Conservation (phyloP, 1,284 basidiomycete genomes). For the Trichosporon ovoides region DNA sequence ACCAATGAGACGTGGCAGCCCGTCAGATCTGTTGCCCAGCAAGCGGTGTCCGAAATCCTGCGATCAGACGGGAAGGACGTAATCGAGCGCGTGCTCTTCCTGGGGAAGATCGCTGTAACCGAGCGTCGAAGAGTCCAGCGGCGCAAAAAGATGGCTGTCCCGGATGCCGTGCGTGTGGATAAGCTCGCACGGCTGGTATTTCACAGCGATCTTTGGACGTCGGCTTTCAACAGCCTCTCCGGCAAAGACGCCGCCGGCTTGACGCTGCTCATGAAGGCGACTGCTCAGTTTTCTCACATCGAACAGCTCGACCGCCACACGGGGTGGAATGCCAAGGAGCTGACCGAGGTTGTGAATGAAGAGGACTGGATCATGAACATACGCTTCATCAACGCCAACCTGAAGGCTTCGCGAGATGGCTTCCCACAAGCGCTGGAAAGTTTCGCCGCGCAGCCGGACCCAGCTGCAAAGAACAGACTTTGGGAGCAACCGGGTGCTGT, state of each 20-base stretch:
- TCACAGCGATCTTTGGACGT: constrained; percentile 63
- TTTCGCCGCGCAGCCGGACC: constrained; percentile 55
- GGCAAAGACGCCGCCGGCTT: constrained; percentile 59
- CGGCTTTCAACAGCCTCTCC: constrained; percentile 58
- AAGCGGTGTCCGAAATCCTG: constrained; percentile 45
- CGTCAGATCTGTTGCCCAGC: constrained; percentile 37
- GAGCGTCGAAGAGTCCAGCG: constrained; percentile 26
- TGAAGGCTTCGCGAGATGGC: constrained; percentile 57
- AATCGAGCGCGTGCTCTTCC: constrained; percentile 30
- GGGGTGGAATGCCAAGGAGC: constrained; percentile 41
- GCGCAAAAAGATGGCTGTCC: constrained; percentile 5
- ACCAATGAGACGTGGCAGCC: constrained; percentile 23
- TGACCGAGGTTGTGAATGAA: constrained; percentile 34
- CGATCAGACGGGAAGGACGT: constrained; percentile 40
- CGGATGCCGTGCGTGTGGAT: constrained; percentile 23
- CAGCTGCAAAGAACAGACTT: constrained; percentile 55
- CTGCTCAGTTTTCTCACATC: constrained; percentile 61
- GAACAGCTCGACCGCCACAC: constrained; percentile 54
- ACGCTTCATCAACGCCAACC: constrained; percentile 56
- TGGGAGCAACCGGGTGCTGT: constrained; percentile 53
- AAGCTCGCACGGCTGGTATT: constrained; percentile 39
- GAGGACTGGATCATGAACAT: constrained; percentile 41
- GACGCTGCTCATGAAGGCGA: constrained; percentile 56
- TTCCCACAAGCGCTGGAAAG: constrained; percentile 61
- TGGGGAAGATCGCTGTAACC: constrained; percentile 28